phyloP scores from a whole-genome alignment of 495 filamentous ascomycete genomes.

The Thermochaetoides thermophila region DNA sequence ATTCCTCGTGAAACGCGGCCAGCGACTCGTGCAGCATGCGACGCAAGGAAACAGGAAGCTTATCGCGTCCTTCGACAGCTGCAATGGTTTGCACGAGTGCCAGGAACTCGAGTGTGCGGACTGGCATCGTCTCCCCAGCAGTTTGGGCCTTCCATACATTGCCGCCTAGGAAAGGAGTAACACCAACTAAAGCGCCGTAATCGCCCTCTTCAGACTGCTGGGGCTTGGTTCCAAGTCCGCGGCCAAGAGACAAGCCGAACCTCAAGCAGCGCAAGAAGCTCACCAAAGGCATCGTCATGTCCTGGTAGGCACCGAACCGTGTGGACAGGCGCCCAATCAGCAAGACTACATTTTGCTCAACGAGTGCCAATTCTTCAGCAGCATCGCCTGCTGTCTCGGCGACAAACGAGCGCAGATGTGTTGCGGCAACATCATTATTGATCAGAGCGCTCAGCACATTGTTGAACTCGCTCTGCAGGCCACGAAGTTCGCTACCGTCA shows the following conservation, averaged over 20 bases:
- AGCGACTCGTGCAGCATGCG: conserved; percentile 38
- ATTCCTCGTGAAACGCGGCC: conserved; percentile 56
- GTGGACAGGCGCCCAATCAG: conserved; percentile 49
- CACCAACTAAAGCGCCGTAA: conserved; percentile 29
- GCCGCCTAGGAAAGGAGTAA: conserved; percentile 52
- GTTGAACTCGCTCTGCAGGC: conserved; percentile 70
- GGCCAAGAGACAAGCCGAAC: conserved; percentile 51
- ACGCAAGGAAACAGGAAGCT: conserved; percentile 19
- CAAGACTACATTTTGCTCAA: conserved; percentile 57
- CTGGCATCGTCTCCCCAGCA: conserved; percentile 15
- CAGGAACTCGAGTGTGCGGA: conserved; percentile 35
- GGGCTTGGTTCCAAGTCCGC: conserved; percentile 19
- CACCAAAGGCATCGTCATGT: conserved; percentile 63
- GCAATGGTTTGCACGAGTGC: conserved; percentile 22
- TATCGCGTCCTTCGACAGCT: conserved; percentile 27
- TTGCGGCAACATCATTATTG: conserved; percentile 34
- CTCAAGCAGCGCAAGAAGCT: conserved; percentile 72
- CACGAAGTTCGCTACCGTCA: conserved; percentile 42
- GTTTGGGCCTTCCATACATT: conserved; percentile 11
- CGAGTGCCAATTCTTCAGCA: conserved; percentile 36
- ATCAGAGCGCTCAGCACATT: conserved; percentile 57
- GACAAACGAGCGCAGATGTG: conserved; percentile 18
- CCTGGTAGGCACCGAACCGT: conserved; percentile 63
- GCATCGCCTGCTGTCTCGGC: conserved; percentile 12
- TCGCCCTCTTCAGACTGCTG: conserved; percentile 11